Percentiles rank a stretch among this genome's conserved stretches.
phyloP scores from a whole-genome alignment of 306 rosid species.

The Castanea crenata region DNA sequence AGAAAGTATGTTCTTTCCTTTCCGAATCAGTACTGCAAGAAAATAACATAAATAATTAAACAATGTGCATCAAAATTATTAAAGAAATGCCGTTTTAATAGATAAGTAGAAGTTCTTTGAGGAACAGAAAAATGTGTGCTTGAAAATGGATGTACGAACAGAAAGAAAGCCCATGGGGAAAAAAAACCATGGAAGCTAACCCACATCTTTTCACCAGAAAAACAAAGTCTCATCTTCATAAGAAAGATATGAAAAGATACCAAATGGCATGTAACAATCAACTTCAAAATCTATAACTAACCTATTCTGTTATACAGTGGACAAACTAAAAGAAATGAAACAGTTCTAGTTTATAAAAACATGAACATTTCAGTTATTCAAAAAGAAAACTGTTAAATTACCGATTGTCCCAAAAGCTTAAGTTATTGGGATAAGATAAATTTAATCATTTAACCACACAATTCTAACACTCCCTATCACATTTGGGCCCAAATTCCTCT shows the following conservation, averaged over 20 bases:
- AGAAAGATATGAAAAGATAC: conserved; percentile 5
- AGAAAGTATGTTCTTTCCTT: conserved; percentile 18
- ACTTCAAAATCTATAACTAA: not conserved
- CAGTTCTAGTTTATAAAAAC: no score
- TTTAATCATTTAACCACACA: no score
- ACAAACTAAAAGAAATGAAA: no score
- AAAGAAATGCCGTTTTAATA: not conserved
- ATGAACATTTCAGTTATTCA: no score
- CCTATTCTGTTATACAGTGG: no score
- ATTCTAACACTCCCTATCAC: no score
- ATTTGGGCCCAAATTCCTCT: no score
- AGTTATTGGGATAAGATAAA: no score
- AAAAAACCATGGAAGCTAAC: not conserved
- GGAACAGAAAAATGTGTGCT: conserved; percentile 2
- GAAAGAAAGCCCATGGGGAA: not conserved
- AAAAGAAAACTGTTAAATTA: no score
- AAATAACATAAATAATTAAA: conserved; percentile 15
- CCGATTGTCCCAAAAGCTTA: no score
- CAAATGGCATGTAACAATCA: not conserved
- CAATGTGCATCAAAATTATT: not conserved
- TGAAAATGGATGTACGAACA: not conserved
- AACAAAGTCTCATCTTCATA: not conserved
- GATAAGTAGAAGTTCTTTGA: not conserved
- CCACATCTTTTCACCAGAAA: not conserved
- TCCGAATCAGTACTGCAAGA: conserved; percentile 38